A percentile compares a stretch with the other conserved stretches of the same genome.
Evolutionary conservation across 768 basidiomycete genomes (phyloP).

Genomic region (Panellus pusillus): DNA sequence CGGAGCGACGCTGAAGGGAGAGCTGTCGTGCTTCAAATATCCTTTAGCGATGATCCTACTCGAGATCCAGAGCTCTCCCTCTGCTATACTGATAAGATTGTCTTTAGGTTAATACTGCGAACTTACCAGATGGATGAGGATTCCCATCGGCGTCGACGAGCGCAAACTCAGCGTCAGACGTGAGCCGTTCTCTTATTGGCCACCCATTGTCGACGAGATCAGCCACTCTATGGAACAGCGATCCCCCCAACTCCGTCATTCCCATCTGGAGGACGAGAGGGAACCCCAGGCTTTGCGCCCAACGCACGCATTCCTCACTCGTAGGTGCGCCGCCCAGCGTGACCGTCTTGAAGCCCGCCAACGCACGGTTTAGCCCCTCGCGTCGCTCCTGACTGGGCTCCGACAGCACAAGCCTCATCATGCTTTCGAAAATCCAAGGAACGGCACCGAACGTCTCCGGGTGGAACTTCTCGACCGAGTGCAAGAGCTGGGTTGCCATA

Average conservation of each 20-base stretch:
- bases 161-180: slow-evolving; percentile 26
- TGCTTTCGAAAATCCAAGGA: slow-evolving; percentile 34
- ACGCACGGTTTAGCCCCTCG: slow-evolving; percentile 17
- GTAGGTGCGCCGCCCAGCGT: slow-evolving; percentile 32
- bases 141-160: slow-evolving; percentile 28
- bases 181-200: slow-evolving; percentile 24
- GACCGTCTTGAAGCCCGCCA: slow-evolving; percentile 29
- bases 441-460: slow-evolving; percentile 30
- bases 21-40: slow-evolving; percentile 30
- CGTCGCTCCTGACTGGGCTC: slow-evolving; percentile 23
- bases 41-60: slow-evolving; percentile 30
- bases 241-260: slow-evolving; percentile 36
- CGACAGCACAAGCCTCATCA: slow-evolving; percentile 26
- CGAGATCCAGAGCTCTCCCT: slow-evolving; percentile 33
- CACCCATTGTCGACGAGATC: slow-evolving; percentile 24
- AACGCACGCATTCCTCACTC: slow-evolving; percentile 28
- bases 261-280: slow-evolving; percentile 33
- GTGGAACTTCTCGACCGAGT: slow-evolving; percentile 25
- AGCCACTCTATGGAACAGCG: slow-evolving; percentile 29
- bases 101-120: background rate
- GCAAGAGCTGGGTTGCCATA: slow-evolving; percentile 26
- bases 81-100: background rate
- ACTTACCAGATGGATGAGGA: slow-evolving; percentile 23
- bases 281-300: slow-evolving; percentile 28
- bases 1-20: slow-evolving; percentile 27